Evolutionary conservation across 23 red algal genomes (phyloP).

Genomic region (Gracilaria domingensis): DNA sequence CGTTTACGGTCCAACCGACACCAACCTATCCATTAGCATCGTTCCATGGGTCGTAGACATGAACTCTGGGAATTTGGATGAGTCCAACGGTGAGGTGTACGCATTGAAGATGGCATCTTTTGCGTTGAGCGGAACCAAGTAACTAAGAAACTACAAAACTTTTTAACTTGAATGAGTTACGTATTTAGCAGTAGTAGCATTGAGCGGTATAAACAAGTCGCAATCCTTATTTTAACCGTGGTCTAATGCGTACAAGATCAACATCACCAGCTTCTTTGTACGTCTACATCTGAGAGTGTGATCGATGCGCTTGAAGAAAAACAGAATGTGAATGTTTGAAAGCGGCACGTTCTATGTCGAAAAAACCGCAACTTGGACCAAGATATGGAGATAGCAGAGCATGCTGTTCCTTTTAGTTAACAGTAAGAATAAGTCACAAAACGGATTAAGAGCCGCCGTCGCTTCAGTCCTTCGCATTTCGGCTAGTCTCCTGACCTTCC

Average conservation of each 20-base stretch:
- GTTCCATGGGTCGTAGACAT: conserved; percentile 68
- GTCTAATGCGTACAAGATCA: neutral
- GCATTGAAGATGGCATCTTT: conserved; percentile 41
- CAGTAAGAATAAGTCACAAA: conserved; percentile 30
- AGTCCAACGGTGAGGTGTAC: conserved; percentile 59
- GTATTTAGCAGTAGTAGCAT: neutral
- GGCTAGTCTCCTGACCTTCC: neutral
- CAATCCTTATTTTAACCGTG: neutral
- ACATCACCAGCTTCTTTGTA: neutral
- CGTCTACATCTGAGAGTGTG: neutral
- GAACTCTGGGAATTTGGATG: conserved; percentile 65
- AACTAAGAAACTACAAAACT: conserved; percentile 5
- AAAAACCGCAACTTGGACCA: neutral
- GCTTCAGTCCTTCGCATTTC: neutral
- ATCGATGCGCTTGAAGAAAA: neutral
- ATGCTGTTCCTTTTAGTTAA: conserved; percentile 16
- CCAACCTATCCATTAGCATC: conserved; percentile 59
- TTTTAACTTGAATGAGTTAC: conserved; percentile 14
- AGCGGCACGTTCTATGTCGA: neutral
- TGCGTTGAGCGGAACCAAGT: conserved; percentile 19
- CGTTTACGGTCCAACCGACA: conserved; percentile 63
- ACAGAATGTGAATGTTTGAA: conserved; percentile 1
- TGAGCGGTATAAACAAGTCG: neutral
- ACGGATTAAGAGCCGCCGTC: conserved; percentile 8
- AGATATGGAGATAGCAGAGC: neutral